Evolutionary conservation across 441 rosid genomes (phyloP), one percentile per base, ranked within the genome.

Genomic region (Aleurites moluccanus): DNA sequence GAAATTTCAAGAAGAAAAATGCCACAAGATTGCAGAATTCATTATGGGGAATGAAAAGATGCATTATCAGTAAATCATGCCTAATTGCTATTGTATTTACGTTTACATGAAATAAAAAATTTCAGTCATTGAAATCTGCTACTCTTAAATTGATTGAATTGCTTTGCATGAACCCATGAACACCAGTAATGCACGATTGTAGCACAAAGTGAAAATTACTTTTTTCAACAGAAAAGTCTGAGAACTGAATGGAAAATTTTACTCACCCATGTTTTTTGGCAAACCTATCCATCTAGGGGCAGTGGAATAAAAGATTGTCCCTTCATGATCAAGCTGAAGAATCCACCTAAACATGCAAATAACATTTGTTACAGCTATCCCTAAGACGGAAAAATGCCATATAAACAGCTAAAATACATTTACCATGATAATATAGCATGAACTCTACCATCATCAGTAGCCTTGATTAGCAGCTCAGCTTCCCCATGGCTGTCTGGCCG

Each of bases 351-450:
- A 87, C 57, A 71, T 33, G 67, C 33, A 65, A 49, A 55, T 1
- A 64, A 35, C 55, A 27, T 20, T n/a, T 33, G 18, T 61, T 45
- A 44, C 11, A 16, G n/a, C 53, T 1, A 62, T 23, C 67, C 5
- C 55, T 56, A 44, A 47, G 45, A 57, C 57, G 18, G 23, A 21
- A 50, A 45, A 25, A 56, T 57, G 23, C 27, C 67, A 42, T 38
- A 69, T 53, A 77, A 75, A 67, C 1, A 67, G 11, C 69, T 68
- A 44, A 69, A 73, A 61, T 23, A 47, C 6, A 44, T 65, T 84
- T 92, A 92, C 98, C 98, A 96, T 72, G 98, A 90, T 77, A 93
- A 73, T 49, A 96, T 78, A 73, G 96, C 99, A 87, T 93, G 88
- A 80, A 88, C 78, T 82, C 83, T 89, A 76, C 99, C 99, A 80